These are phyloP conservation scores for Fusarium robinianum DNA, from an alignment of 2,329 filamentous ascomycete genomes.

Conservation along the genomic window DNA sequence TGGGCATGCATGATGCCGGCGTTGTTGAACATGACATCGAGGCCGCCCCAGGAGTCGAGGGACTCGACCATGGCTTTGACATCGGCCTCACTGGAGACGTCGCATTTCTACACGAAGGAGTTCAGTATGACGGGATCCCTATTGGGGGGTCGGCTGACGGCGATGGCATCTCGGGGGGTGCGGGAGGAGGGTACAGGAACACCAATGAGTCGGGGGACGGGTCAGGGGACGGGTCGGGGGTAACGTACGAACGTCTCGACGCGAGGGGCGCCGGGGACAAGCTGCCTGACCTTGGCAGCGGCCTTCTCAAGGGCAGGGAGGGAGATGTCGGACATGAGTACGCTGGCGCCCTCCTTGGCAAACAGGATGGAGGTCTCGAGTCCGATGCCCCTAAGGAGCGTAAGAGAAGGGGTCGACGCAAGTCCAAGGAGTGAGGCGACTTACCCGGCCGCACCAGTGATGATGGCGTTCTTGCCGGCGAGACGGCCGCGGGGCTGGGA, in stretches of 20 bases:
- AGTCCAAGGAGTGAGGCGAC: conserved; percentile 37
- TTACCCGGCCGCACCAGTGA: conserved; percentile 87
- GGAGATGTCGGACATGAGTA: conserved; percentile 87
- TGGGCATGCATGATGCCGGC: conserved; percentile 94
- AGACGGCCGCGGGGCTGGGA: conserved; percentile 52
- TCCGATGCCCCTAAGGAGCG: conserved; percentile 74
- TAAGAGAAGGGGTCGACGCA: conserved; percentile 5
- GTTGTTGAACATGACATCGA: conserved; percentile 97
- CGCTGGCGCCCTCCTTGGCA: conserved; percentile 81
- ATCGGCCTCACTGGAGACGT: conserved; percentile 84
- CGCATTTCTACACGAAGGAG: conserved; percentile 53
- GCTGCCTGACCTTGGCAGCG: conserved; percentile 71
- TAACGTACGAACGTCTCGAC: conserved; percentile 61
- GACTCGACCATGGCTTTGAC: conserved; percentile 75
- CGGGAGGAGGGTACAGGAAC: neutral
- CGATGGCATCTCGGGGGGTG: neutral
- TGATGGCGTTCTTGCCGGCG: conserved; percentile 66
- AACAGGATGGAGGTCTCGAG: conserved; percentile 92
- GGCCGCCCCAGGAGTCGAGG: conserved; percentile 81
- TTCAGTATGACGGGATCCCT: neutral
- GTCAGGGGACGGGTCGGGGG: neutral
- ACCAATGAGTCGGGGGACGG: neutral
- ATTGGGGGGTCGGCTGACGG: too few relatives aligned
- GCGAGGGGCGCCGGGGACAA: conserved; percentile 64
- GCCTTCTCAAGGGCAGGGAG: conserved; percentile 77